phyloP scores from a whole-genome alignment of 257 asterid species.

The Gynochthodes officinalis region DNA sequence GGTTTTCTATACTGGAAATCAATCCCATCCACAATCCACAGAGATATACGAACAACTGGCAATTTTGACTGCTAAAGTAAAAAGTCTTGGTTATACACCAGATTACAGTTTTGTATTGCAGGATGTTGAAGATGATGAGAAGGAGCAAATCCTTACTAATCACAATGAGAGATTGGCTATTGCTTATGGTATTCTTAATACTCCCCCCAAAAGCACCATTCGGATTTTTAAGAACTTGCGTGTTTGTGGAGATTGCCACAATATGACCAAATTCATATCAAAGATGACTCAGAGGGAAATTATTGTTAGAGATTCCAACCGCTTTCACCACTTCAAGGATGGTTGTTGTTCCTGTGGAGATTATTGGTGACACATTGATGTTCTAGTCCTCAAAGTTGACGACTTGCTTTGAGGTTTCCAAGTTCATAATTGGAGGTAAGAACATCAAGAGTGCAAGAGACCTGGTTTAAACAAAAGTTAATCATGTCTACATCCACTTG shows the following conservation, averaged over 20 bases:
- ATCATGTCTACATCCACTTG: neutral
- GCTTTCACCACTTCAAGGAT: constrained; percentile 18
- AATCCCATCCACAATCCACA: constrained; percentile 49
- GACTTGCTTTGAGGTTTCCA: too few relatives aligned
- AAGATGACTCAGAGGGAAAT: too few relatives aligned
- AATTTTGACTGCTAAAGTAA: constrained; percentile 39
- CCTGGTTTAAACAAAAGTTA: neutral
- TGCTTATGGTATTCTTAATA: constrained; percentile 59
- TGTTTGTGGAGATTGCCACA: too few relatives aligned
- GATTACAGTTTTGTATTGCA: constrained; percentile 66
- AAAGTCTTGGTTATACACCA: constrained; percentile 62
- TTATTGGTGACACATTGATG: too few relatives aligned
- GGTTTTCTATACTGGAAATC: constrained; percentile 37
- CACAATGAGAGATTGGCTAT: constrained; percentile 84
- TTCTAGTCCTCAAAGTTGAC: too few relatives aligned
- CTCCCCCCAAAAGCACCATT: constrained; percentile 50
- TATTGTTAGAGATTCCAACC: too few relatives aligned
- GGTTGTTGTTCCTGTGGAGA: too few relatives aligned
- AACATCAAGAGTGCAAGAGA: neutral
- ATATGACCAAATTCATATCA: too few relatives aligned
- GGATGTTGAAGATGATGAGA: constrained; percentile 84
- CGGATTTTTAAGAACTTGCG: too few relatives aligned
- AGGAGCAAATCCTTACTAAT: constrained; percentile 52
- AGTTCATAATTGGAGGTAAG: neutral
- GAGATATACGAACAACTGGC: constrained; percentile 53